Conservation (phyloP, 139 green algal species). For the Spirogloea muscicola region DNA sequence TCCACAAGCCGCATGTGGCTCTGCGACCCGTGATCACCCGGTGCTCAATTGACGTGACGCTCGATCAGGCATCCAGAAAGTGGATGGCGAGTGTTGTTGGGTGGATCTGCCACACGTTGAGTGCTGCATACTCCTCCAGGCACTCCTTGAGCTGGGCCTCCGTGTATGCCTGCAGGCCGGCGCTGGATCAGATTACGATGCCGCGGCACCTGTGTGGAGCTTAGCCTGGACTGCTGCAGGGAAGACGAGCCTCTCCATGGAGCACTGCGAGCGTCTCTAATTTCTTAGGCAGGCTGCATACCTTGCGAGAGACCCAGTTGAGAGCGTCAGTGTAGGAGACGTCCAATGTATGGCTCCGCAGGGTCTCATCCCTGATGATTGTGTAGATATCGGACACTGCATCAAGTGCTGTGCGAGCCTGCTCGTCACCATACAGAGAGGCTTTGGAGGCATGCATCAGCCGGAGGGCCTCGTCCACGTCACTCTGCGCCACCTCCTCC, state of each 20-base stretch:
- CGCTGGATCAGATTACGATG: too few relatives aligned
- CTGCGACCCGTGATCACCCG: too few relatives aligned
- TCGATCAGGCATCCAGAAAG: constrained; percentile 41
- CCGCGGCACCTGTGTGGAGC: too few relatives aligned
- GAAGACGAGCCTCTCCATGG: too few relatives aligned
- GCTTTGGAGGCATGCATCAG: constrained; percentile 90
- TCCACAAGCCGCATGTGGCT: too few relatives aligned
- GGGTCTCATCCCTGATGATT: constrained; percentile 42
- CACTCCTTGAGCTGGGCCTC: constrained; percentile 59
- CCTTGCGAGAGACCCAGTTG: constrained; percentile 40
- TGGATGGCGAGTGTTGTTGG: constrained; percentile 26
- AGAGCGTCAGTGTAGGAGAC: constrained; percentile 42
- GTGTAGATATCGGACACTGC: constrained; percentile 53
- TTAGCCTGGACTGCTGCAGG: too few relatives aligned
- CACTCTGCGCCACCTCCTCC: constrained; percentile 60
- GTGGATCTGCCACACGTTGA: constrained; percentile 62
- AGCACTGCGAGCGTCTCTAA: too few relatives aligned
- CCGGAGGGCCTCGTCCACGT: constrained; percentile 91
- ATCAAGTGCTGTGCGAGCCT: constrained; percentile 16
- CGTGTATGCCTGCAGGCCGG: constrained; percentile 43
- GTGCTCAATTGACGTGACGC: too few relatives aligned
- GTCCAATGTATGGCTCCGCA: not conserved
- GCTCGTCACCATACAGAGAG: constrained; percentile 54
- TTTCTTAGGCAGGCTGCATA: too few relatives aligned
- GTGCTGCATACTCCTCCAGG: constrained; percentile 64